Evolutionary conservation across 1,139 yeast genomes (phyloP).

Genomic region (Sugiyamaella grinbergsii): DNA sequence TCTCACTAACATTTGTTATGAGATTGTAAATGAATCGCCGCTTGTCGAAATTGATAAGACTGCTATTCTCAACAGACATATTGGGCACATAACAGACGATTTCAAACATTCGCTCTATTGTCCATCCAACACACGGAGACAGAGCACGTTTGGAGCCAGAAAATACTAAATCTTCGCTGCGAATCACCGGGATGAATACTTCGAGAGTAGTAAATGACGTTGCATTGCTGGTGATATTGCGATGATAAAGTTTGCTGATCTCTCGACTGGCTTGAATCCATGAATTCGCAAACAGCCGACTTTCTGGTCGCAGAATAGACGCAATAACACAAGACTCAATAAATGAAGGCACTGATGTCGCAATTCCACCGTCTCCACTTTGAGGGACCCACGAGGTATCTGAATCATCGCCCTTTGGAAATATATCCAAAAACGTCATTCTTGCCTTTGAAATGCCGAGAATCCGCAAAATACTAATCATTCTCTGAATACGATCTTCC

Average conservation of each 20-base stretch:
- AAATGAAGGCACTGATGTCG: conserved; percentile 76
- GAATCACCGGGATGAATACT: conserved; percentile 47
- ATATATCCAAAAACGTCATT: conserved; percentile 62
- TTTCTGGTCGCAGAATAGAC: conserved; percentile 79
- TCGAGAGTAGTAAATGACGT: conserved; percentile 29
- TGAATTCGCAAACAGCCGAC: conserved; percentile 63
- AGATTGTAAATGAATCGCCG: conserved; percentile 61
- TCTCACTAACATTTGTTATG: conserved; percentile 52
- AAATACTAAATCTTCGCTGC: conserved; percentile 27
- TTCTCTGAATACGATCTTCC: conserved; percentile 66
- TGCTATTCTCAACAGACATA: conserved; percentile 59
- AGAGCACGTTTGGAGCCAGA: conserved; percentile 38
- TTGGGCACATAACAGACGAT: conserved; percentile 69
- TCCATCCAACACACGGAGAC: conserved; percentile 89
- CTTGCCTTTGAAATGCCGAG: conserved; percentile 67
- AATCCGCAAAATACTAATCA: conserved; percentile 69
- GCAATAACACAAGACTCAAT: conserved; percentile 78
- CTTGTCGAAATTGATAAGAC: conserved; percentile 66
- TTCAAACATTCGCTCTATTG: conserved; percentile 60
- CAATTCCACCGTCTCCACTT: conserved; percentile 34
- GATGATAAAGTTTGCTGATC: conserved; percentile 31
- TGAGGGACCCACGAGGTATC: conserved; percentile 18
- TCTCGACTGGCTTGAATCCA: conserved; percentile 64
- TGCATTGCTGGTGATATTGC: conserved; percentile 11
- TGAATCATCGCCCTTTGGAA: conserved; percentile 47